These are phyloP conservation scores for Selaginella moellendorffii DNA, from an alignment of 75 land plant species.

Conservation along the genomic window DNA sequence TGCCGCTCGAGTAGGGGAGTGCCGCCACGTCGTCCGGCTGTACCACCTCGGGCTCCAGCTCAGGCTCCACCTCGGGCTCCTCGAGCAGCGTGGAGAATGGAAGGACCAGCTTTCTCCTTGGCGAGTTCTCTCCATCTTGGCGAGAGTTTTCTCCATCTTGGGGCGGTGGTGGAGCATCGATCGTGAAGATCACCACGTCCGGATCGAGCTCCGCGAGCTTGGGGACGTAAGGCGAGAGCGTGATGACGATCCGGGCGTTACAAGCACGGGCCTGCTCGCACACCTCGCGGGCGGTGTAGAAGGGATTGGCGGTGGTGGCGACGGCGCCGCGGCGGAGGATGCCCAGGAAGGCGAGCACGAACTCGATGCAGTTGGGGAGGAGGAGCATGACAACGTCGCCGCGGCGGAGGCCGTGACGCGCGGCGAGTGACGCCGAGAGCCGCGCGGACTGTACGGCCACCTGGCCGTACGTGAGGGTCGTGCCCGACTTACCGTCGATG, in stretches of 20 bases:
- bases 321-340: neutral
- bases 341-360: slow-evolving; percentile 3
- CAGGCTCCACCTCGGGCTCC: neutral
- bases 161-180: neutral
- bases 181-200: neutral
- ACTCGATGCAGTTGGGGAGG: slow-evolving; percentile 2
- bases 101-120: neutral
- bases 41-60: slow-evolving; percentile 9
- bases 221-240: slow-evolving; percentile 23
- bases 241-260: slow-evolving; percentile 32
- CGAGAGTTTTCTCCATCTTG: neutral
- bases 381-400: slow-evolving; percentile 5
- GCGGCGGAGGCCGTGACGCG: neutral
- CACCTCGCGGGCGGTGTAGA: slow-evolving; percentile 29
- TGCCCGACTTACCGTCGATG: slow-evolving; percentile 36
- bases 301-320: slow-evolving; percentile 5
- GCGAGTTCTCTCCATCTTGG: neutral
- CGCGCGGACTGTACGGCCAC: slow-evolving; percentile 27
- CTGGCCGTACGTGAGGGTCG: slow-evolving; percentile 30
- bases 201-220: slow-evolving; percentile 31
- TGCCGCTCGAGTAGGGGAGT: slow-evolving; percentile 69
- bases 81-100: neutral
- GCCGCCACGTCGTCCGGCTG: slow-evolving; percentile 59
- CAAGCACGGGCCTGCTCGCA: slow-evolving; percentile 41
- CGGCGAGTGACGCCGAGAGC: slow-evolving; percentile 34